These are phyloP conservation scores for Flammula alnicola DNA, from an alignment of 1,284 basidiomycete species.

Conservation along the genomic window DNA sequence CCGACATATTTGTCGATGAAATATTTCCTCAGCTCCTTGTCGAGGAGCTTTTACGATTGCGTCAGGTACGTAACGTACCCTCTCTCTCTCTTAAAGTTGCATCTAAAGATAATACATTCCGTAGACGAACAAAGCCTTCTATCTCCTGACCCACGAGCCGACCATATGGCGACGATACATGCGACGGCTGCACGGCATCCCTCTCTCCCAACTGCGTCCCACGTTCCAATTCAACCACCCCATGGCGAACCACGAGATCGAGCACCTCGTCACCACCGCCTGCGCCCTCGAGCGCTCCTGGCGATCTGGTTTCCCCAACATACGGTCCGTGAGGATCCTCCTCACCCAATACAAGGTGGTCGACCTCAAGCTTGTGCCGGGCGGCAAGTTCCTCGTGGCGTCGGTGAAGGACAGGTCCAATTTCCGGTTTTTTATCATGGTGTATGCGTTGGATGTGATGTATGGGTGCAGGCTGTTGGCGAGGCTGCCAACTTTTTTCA, in stretches of 20 bases:
- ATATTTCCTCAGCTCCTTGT: constrained; percentile 15
- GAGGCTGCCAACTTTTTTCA: constrained; percentile 51
- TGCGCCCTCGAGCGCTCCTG: constrained; percentile 66
- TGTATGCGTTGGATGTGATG: constrained; percentile 64
- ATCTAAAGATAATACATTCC: neutral
- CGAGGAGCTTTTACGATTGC: constrained; percentile 13
- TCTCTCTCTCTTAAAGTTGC: neutral
- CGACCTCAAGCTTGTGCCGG: constrained; percentile 67
- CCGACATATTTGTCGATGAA: constrained; percentile 11
- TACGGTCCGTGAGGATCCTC: constrained; percentile 40
- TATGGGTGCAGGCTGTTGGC: constrained; percentile 54
- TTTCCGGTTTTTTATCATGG: constrained; percentile 51
- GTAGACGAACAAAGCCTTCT: constrained; percentile 61
- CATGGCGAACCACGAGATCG: constrained; percentile 60
- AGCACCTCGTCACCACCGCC: constrained; percentile 64
- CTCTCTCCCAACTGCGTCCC: constrained; percentile 67
- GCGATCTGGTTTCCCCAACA: constrained; percentile 44
- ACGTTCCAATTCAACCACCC: constrained; percentile 50
- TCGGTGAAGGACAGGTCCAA: constrained; percentile 52
- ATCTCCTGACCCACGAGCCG: constrained; percentile 65
- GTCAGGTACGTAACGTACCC: constrained; percentile 8
- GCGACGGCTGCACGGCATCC: constrained; percentile 48
- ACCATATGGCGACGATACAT: constrained; percentile 73
- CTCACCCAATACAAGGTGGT: constrained; percentile 50
- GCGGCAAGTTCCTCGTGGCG: constrained; percentile 70